Conservation (phyloP, 768 basidiomycete genomes). For the Naganishia vishniacii region DNA sequence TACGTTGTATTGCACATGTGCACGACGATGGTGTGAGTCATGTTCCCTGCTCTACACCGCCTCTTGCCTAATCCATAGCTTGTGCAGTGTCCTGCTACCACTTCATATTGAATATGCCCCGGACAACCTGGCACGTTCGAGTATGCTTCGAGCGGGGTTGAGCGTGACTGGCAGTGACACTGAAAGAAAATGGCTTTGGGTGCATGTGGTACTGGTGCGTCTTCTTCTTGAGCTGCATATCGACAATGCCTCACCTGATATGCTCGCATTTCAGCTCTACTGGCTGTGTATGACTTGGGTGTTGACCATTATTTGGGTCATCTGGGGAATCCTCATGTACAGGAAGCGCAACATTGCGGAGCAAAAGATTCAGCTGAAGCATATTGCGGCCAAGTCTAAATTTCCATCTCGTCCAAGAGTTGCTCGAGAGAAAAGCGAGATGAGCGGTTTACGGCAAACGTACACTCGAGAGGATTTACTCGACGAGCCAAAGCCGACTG, state of each 20-base stretch:
- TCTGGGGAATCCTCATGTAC: conserved; percentile 45
- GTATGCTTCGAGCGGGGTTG: conserved; percentile 45
- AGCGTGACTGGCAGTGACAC: conserved; percentile 35
- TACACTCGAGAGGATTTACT: neutral
- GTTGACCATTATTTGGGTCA: conserved; percentile 41
- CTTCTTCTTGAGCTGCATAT: neutral
- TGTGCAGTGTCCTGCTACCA: conserved; percentile 37
- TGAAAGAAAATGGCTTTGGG: conserved; percentile 44
- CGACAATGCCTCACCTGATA: too few species aligned
- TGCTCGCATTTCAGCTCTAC: conserved; percentile 33
- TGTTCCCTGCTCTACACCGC: too few species aligned
- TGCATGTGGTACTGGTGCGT: conserved; percentile 41
- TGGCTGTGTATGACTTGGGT: conserved; percentile 45
- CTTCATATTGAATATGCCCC: conserved; percentile 42
- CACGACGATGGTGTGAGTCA: conserved; percentile 25
- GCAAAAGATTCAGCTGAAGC: conserved; percentile 12
- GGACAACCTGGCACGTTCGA: conserved; percentile 31
- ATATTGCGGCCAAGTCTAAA: neutral
- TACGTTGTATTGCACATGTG: conserved; percentile 40
- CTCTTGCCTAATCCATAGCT: neutral
- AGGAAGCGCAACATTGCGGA: conserved; percentile 25
- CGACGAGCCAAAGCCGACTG: neutral
- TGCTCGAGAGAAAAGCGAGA: conserved; percentile 2
- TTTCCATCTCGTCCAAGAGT: neutral
- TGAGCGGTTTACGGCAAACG: neutral